Percentiles rank a stretch among this genome's conserved stretches.
Conservation (phyloP, 2,329 filamentous ascomycete genomes). For the Xylariaceae sp. region DNA sequence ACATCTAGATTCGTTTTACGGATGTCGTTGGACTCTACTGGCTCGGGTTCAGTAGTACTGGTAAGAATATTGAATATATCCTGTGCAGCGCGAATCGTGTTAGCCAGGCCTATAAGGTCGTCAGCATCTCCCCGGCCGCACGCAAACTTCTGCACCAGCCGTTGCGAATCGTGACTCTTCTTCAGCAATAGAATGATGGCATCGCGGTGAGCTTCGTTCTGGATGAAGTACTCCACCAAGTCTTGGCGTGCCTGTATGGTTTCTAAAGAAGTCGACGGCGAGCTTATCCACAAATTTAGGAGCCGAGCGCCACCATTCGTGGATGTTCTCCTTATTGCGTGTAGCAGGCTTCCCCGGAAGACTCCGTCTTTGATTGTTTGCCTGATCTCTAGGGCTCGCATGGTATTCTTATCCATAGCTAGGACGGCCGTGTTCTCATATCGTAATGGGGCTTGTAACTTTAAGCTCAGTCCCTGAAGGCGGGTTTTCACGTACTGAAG, state of each 20-base stretch:
- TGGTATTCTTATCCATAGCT: slow-evolving; percentile 86
- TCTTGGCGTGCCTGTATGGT: slow-evolving; percentile 77
- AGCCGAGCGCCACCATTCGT: slow-evolving; percentile 88
- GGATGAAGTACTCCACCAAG: slow-evolving; percentile 71
- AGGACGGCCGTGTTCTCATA: slow-evolving; percentile 73
- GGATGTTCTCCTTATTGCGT: slow-evolving; percentile 83
- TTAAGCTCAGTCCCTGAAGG: slow-evolving; percentile 72
- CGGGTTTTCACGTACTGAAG: slow-evolving; percentile 79
- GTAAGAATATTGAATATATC: slow-evolving; percentile 54
- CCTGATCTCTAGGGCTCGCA: slow-evolving; percentile 84
- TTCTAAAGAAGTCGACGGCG: slow-evolving; percentile 80
- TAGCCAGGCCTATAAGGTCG: slow-evolving; percentile 78
- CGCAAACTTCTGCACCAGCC: slow-evolving; percentile 90
- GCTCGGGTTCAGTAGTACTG: slow-evolving; percentile 5
- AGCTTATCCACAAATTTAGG: slow-evolving; percentile 79
- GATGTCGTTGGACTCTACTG: neutral
- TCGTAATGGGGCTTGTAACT: slow-evolving; percentile 76
- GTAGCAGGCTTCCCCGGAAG: slow-evolving; percentile 78
- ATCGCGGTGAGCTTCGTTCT: slow-evolving; percentile 64
- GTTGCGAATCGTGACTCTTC: slow-evolving; percentile 78
- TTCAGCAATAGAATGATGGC: slow-evolving; percentile 64
- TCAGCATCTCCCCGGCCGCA: slow-evolving; percentile 88
- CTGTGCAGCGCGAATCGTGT: slow-evolving; percentile 71
- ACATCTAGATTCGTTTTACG: neutral
- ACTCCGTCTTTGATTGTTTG: slow-evolving; percentile 76